Conservation (phyloP, 257 asterid genomes). For the Ligustrum vulgare region DNA sequence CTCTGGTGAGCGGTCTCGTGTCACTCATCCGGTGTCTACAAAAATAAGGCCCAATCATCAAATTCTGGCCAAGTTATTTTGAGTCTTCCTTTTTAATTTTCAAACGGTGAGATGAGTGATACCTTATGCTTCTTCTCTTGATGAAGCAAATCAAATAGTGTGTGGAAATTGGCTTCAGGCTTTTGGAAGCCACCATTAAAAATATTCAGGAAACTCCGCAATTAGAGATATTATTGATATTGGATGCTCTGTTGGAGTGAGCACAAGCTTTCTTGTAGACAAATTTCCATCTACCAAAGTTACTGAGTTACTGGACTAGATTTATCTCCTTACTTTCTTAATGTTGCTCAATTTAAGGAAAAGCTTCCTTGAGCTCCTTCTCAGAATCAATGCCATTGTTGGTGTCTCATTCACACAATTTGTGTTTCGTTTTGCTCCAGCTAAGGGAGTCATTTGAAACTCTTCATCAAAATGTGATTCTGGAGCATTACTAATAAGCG, state of each 20-base stretch:
- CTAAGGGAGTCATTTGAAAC: too few species aligned
- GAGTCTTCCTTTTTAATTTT: too few species aligned
- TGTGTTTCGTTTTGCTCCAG: too few species aligned
- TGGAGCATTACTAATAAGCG: too few species aligned
- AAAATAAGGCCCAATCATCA: too few species aligned
- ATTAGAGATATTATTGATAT: conserved; percentile 69
- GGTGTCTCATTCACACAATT: too few species aligned
- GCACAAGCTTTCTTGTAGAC: conserved; percentile 74
- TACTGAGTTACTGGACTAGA: conserved; percentile 94
- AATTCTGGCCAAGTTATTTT: too few species aligned
- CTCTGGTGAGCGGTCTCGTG: too few species aligned
- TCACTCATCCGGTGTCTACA: too few species aligned
- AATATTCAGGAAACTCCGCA: conserved; percentile 42
- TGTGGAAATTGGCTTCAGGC: conserved; percentile 94
- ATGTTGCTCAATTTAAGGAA: conserved; percentile 85
- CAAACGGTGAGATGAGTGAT: conserved; percentile 68
- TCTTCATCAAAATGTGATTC: too few species aligned
- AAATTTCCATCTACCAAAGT: conserved; percentile 67
- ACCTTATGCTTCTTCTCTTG: conserved; percentile 76
- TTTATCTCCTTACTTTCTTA: conserved; percentile 85
- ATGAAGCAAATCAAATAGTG: conserved; percentile 80
- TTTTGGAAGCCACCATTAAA: conserved; percentile 60
- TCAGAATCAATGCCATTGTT: too few species aligned
- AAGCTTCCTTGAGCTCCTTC: too few species aligned
- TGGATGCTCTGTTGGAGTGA: conserved; percentile 94